Conservation (phyloP, 1,139 yeast species). For the Maudiozyma humilis region DNA sequence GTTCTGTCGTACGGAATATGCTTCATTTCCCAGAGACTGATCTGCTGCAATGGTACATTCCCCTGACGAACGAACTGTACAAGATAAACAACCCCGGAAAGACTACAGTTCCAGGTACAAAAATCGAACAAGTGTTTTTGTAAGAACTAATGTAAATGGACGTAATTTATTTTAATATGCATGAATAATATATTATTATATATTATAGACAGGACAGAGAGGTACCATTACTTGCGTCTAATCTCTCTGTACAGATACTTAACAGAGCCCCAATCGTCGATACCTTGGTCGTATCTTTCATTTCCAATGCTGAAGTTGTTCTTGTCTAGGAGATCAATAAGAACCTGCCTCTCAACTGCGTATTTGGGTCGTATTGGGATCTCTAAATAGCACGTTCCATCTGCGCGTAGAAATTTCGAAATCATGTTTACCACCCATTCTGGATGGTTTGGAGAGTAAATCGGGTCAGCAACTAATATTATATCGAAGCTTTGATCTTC, state of each 20-base stretch:
- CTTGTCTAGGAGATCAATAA: conserved; percentile 48
- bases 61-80: conserved; percentile 21
- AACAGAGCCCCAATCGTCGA: conserved; percentile 80
- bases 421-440: conserved; percentile 58
- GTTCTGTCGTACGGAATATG: conserved; percentile 26
- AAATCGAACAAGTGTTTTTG: conserved; percentile 14
- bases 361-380: conserved; percentile 66
- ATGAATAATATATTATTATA: neutral
- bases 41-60: conserved; percentile 30
- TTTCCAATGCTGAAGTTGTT: conserved; percentile 28
- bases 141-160: too few relatives aligned
- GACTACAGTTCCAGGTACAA: conserved; percentile 9
- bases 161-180: neutral
- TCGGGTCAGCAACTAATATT: conserved; percentile 75
- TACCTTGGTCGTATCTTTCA: conserved; percentile 48
- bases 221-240: neutral
- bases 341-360: conserved; percentile 49
- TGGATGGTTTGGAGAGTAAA: conserved; percentile 80
- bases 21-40: conserved; percentile 15
- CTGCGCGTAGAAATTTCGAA: conserved; percentile 32
- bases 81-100: conserved; percentile 9
- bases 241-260: conserved; percentile 48
- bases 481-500: conserved; percentile 40
- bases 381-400: conserved; percentile 53
- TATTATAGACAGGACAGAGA: neutral